Conservation (phyloP, 2,329 filamentous ascomycete genomes). For the Aspergillus floridensis region DNA sequence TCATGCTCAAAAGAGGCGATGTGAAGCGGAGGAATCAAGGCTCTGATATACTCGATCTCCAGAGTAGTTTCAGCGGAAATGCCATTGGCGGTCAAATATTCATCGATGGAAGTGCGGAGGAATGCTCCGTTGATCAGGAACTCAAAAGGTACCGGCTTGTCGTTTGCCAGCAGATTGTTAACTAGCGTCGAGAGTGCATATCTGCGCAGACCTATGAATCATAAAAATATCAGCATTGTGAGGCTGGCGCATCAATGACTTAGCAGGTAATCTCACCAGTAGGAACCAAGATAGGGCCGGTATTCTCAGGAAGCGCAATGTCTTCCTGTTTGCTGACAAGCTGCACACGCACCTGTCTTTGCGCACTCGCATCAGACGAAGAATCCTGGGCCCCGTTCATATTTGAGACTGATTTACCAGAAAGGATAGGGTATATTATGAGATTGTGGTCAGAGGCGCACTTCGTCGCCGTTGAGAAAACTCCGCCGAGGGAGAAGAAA, state of each 20-base stretch:
- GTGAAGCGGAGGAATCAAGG: conserved; percentile 82
- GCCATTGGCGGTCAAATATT: conserved; percentile 81
- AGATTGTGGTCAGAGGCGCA: conserved; percentile 2
- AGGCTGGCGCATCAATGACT: neutral
- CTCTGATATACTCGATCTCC: conserved; percentile 88
- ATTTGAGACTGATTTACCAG: conserved; percentile 7
- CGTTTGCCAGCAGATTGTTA: conserved; percentile 58
- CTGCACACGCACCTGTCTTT: conserved; percentile 54
- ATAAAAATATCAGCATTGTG: conserved; percentile 13
- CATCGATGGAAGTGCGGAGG: conserved; percentile 81
- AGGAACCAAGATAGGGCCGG: conserved; percentile 57
- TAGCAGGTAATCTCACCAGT: conserved; percentile 45
- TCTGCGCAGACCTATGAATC: conserved; percentile 50
- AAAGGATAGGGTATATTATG: conserved; percentile 1
- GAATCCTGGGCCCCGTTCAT: conserved; percentile 28
- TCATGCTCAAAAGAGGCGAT: conserved; percentile 94
- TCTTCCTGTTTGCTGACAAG: conserved; percentile 54
- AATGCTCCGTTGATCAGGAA: conserved; percentile 95
- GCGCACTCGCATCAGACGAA: conserved; percentile 22
- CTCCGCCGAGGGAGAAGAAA: conserved; percentile 30
- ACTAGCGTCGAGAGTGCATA: conserved; percentile 62
- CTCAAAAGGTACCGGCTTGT: conserved; percentile 64
- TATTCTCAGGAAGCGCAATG: conserved; percentile 53
- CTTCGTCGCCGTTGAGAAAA: conserved; percentile 20
- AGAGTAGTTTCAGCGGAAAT: conserved; percentile 85